Evolutionary conservation across 2,329 filamentous ascomycete genomes (phyloP).

Genomic region (Scedosporium apiospermum): DNA sequence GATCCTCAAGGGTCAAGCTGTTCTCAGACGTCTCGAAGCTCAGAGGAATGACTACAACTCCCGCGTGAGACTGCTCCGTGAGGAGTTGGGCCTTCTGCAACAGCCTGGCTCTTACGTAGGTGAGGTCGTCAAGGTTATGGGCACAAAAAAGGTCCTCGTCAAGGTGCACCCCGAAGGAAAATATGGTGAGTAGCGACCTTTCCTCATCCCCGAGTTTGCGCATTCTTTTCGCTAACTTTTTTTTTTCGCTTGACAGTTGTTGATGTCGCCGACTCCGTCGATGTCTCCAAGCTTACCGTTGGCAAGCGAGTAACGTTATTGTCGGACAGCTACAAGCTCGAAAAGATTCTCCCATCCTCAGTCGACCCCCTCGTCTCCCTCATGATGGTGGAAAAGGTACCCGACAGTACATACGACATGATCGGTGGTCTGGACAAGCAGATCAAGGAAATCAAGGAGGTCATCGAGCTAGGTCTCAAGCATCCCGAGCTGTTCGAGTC

Average conservation of each 20-base stretch:
- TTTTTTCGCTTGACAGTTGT: slow-evolving; percentile 55
- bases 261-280: slow-evolving; percentile 88
- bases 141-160: slow-evolving; percentile 97
- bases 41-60: slow-evolving; percentile 99
- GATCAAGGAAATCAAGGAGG: slow-evolving; percentile 99
- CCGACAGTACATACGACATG: slow-evolving; percentile 99
- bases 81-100: slow-evolving; percentile 91
- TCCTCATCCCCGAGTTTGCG: not conserved
- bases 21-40: slow-evolving; percentile 87
- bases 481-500: slow-evolving; percentile 98
- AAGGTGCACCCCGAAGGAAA: slow-evolving; percentile 99
- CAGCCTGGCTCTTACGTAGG: slow-evolving; percentile 97
- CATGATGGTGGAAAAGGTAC: slow-evolving; percentile 99
- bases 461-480: slow-evolving; percentile 96
- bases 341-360: slow-evolving; percentile 96
- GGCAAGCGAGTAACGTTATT: slow-evolving; percentile 96
- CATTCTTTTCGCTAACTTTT: slow-evolving; percentile 10
- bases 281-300: slow-evolving; percentile 89
- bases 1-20: slow-evolving; percentile 97
- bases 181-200: slow-evolving; percentile 63
- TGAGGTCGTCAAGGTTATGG: slow-evolving; percentile 99
- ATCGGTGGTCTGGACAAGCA: slow-evolving; percentile 98
- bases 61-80: slow-evolving; percentile 82
- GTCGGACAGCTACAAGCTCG: slow-evolving; percentile 96
- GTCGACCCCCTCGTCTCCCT: slow-evolving; percentile 97